phyloP scores from a whole-genome alignment of 176 grass and related monocot genomes.

The Echinochloa phyllopogon region DNA sequence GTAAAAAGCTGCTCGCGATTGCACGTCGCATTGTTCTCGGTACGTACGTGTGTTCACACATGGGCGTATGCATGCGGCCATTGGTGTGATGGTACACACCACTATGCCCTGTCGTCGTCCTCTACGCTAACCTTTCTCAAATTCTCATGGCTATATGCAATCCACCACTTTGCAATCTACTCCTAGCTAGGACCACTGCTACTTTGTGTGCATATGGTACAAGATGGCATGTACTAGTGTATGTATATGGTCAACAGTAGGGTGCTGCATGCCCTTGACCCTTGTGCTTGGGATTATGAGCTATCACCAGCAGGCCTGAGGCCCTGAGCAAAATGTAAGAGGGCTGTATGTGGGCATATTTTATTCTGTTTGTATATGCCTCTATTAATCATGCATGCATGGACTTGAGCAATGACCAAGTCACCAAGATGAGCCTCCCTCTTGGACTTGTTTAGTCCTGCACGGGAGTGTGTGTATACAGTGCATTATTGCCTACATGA shows the following conservation, averaged over 20 bases:
- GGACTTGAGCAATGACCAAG: not conserved
- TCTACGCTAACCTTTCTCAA: not conserved
- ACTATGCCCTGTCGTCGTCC: slow-evolving; percentile 40
- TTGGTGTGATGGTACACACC: slow-evolving; percentile 1
- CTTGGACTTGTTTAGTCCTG: not conserved
- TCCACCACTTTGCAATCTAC: not conserved
- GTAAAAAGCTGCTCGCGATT: slow-evolving; percentile 28
- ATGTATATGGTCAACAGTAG: slow-evolving; percentile 21
- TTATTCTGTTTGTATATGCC: slow-evolving; percentile 13
- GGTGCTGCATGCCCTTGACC: not conserved
- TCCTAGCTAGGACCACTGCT: slow-evolving; percentile 34
- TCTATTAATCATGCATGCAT: not conserved
- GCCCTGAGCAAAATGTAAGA: not conserved
- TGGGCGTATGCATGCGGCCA: not conserved
- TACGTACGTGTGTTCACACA: slow-evolving; percentile 20
- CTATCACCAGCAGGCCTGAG: not conserved
- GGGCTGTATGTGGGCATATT: not conserved
- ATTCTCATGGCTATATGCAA: not conserved
- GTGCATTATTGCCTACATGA: no score
- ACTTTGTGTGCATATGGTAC: not conserved
- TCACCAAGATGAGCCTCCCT: not conserved
- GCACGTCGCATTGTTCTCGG: not conserved
- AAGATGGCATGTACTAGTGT: not conserved
- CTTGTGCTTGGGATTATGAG: not conserved
- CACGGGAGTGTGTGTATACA: not conserved